These are phyloP conservation scores for Diaporthe sp. DNA, from an alignment of 2,329 filamentous ascomycete species.

Conservation along the genomic window DNA sequence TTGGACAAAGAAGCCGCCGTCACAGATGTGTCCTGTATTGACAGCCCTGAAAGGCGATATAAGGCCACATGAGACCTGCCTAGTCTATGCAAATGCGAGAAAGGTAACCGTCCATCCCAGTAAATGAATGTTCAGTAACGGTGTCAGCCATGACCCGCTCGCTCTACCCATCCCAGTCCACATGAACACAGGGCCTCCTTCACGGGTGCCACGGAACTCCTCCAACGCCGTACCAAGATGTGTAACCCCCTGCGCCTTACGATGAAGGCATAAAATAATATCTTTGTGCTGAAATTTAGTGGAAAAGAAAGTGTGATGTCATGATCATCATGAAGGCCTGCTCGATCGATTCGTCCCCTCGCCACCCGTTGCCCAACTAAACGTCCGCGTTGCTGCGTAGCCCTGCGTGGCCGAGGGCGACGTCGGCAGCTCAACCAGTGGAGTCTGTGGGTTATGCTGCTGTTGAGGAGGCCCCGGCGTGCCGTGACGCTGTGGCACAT, in stretches of 20 bases:
- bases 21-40: background rate
- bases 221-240: conserved; percentile 11
- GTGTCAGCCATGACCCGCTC: background rate
- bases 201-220: background rate
- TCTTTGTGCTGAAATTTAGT: background rate
- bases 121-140: conserved; percentile 22
- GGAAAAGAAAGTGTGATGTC: background rate
- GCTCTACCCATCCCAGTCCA: background rate
- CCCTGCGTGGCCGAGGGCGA: conserved; percentile 53
- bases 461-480: conserved; percentile 32
- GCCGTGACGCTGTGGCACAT: conserved; percentile 34
- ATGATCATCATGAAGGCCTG: conserved; percentile 33
- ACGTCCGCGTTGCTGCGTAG: conserved; percentile 48
- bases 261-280: conserved; percentile 10
- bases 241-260: background rate
- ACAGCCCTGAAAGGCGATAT: background rate
- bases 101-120: background rate
- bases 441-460: conserved; percentile 16
- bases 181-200: background rate
- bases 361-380: conserved; percentile 49
- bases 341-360: conserved; percentile 40
- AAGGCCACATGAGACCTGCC: background rate
- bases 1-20: background rate
- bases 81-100: conserved; percentile 9
- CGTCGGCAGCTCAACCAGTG: conserved; percentile 54